phyloP scores from a whole-genome alignment of 371 early-diverging fungal species.

The Saksenaea oblongispora region DNA sequence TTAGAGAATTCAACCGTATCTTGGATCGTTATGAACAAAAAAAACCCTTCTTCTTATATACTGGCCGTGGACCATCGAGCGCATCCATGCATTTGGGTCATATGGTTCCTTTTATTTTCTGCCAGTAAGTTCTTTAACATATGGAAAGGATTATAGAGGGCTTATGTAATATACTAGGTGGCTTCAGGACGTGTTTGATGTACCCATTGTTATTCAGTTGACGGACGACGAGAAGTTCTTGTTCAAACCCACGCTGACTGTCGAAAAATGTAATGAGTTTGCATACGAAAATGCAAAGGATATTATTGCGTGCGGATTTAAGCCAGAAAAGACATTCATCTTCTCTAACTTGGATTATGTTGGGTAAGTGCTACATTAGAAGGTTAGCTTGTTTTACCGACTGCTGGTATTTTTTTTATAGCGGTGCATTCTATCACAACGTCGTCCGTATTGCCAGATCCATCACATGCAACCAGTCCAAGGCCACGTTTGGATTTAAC shows the following conservation, averaged over 20 bases:
- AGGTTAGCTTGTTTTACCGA: background rate
- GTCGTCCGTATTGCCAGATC: conserved; percentile 85
- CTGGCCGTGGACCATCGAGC: conserved; percentile 99
- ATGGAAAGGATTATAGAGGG: background rate
- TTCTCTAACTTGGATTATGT: conserved; percentile 95
- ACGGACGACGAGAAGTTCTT: conserved; percentile 99
- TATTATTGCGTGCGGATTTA: conserved; percentile 98
- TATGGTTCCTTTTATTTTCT: conserved; percentile 98
- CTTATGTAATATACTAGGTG: conserved; percentile 57
- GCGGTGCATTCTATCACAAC: conserved; percentile 91
- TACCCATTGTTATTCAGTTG: conserved; percentile 97
- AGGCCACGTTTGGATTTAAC: conserved; percentile 91
- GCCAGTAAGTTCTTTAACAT: conserved; percentile 71
- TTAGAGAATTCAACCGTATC: conserved; percentile 88
- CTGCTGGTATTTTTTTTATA: conserved; percentile 19
- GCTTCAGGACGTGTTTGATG: conserved; percentile 97
- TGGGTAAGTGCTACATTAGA: conserved; percentile 55
- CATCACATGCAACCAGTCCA: conserved; percentile 84
- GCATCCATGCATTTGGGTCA: conserved; percentile 99
- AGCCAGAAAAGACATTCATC: conserved; percentile 98
- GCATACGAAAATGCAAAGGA: conserved; percentile 93
- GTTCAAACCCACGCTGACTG: conserved; percentile 90
- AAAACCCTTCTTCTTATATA: conserved; percentile 99
- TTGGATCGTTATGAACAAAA: conserved; percentile 91
- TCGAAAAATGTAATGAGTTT: conserved; percentile 86